A percentile compares a stretch with the other conserved stretches of the same genome.
Conservation (phyloP, 179 eudicot genomes). For the Sideroxylon spinosum region DNA sequence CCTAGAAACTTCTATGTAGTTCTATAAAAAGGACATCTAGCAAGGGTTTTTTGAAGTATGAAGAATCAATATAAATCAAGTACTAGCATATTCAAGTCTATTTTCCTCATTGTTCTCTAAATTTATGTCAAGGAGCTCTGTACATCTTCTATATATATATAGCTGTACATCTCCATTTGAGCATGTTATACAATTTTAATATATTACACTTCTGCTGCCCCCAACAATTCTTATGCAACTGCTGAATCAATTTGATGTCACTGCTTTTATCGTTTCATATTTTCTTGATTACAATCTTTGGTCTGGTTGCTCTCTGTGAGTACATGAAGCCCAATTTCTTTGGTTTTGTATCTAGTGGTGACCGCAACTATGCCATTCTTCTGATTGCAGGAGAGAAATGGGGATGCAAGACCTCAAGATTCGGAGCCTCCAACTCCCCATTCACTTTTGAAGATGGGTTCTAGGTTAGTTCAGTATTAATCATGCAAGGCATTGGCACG, state of each 20-base stretch:
- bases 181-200: too few species aligned
- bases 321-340: background rate
- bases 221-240: background rate
- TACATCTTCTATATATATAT: too few species aligned
- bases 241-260: background rate
- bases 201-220: too few species aligned
- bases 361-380: conserved; percentile 9
- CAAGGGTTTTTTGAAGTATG: too few species aligned
- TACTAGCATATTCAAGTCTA: too few species aligned
- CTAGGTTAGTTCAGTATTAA: conserved; percentile 50
- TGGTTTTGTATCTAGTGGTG: background rate
- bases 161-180: too few species aligned
- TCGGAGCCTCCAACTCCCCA: conserved; percentile 73
- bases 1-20: too few species aligned
- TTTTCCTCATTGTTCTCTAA: too few species aligned
- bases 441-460: conserved; percentile 58
- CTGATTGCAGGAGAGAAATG: conserved; percentile 64
- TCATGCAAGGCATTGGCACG: background rate
- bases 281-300: background rate
- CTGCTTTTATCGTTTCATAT: background rate
- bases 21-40: too few species aligned
- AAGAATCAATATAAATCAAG: too few species aligned
- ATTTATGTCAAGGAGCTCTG: too few species aligned
- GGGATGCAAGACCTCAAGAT: conserved; percentile 60
- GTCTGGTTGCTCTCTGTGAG: background rate